phyloP scores from a whole-genome alignment of 164 flowering plant genomes.

The Chimonanthus praecox region DNA sequence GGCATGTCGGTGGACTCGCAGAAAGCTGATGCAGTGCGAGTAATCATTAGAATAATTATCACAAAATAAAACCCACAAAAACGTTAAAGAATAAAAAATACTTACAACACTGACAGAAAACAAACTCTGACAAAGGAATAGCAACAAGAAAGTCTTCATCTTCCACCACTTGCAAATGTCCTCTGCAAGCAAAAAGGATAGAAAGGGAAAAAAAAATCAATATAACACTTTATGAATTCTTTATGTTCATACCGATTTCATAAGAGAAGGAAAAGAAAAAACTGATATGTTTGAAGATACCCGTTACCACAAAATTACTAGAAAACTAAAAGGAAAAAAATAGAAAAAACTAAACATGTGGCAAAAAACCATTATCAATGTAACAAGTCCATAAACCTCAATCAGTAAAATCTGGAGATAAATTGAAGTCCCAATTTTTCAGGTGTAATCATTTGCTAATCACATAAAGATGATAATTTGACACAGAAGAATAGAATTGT shows the following conservation, averaged over 20 bases:
- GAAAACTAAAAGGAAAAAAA: neutral
- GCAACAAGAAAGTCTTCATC: slow-evolving; percentile 32
- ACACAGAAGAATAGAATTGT: too few species aligned
- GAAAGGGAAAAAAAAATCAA: neutral
- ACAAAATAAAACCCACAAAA: neutral
- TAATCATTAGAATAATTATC: neutral
- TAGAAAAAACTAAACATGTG: neutral
- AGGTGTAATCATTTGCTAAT: neutral
- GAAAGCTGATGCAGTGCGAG: slow-evolving; percentile 35
- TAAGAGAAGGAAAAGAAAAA: neutral
- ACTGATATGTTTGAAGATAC: neutral
- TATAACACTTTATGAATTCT: neutral
- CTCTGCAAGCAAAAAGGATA: slow-evolving; percentile 13
- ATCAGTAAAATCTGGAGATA: too few species aligned
- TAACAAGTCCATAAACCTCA: too few species aligned
- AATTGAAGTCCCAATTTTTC: neutral
- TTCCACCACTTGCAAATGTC: slow-evolving; percentile 7
- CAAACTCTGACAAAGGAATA: slow-evolving; percentile 32
- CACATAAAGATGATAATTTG: neutral
- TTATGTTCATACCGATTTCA: neutral
- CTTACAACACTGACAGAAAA: slow-evolving; percentile 37
- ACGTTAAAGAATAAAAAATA: neutral
- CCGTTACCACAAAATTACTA: neutral
- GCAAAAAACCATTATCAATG: neutral
- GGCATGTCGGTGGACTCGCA: slow-evolving; percentile 66